These are phyloP conservation scores for Naganishia vaughanmartiniae DNA, from an alignment of 768 basidiomycete genomes.

Conservation along the genomic window DNA sequence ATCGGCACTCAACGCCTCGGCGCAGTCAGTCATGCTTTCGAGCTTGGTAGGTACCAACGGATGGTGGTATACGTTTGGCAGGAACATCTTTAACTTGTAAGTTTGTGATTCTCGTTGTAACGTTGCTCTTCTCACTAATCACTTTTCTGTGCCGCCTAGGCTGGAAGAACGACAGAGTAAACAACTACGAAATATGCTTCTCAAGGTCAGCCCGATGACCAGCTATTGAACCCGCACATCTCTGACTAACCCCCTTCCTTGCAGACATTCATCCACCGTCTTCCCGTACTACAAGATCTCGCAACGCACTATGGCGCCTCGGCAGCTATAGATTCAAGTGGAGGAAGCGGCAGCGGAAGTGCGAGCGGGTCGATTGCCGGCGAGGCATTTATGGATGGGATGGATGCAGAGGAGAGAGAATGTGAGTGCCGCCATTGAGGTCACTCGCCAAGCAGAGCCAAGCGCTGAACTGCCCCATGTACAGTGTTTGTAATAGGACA, in stretches of 20 bases:
- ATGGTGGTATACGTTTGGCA: slow-evolving; percentile 89
- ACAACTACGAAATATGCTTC: slow-evolving; percentile 69
- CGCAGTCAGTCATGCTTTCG: slow-evolving; percentile 77
- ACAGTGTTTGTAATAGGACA: slow-evolving; percentile 83
- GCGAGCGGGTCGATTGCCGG: slow-evolving; percentile 60
- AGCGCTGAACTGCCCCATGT: slow-evolving; percentile 5
- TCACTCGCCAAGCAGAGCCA: slow-evolving; percentile 13
- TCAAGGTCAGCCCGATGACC: slow-evolving; percentile 57
- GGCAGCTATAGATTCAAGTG: slow-evolving; percentile 77
- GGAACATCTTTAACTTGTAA: slow-evolving; percentile 78
- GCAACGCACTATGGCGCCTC: slow-evolving; percentile 39
- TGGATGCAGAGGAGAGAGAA: slow-evolving; percentile 90
- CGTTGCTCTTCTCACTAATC: neutral
- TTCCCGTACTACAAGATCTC: slow-evolving; percentile 49
- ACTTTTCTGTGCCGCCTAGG: slow-evolving; percentile 55
- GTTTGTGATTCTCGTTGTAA: slow-evolving; percentile 36
- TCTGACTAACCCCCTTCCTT: neutral
- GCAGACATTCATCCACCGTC: slow-evolving; percentile 46
- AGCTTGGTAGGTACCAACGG: slow-evolving; percentile 81
- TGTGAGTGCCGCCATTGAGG: slow-evolving; percentile 58
- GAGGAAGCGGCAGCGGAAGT: slow-evolving; percentile 69
- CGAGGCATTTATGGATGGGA: slow-evolving; percentile 79
- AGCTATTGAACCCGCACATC: neutral
- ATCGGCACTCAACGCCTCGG: slow-evolving; percentile 84
- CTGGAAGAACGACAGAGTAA: slow-evolving; percentile 71